Conservation (phyloP, 345 rosid species). For the Adansonia digitata region DNA sequence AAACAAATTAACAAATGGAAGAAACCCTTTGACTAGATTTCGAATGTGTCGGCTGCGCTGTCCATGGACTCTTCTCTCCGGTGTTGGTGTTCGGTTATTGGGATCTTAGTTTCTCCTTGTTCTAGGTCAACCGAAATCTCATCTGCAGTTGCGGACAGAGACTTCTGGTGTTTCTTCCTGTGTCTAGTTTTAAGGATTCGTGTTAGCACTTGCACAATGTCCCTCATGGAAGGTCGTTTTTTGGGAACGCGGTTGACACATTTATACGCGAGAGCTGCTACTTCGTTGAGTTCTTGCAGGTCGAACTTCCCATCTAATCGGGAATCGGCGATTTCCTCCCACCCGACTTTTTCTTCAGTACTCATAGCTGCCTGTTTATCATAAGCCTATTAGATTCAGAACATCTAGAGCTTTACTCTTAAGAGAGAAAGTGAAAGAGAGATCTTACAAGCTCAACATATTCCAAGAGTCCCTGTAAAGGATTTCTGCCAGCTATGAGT, state of each 20-base stretch:
- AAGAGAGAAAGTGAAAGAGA: neutral
- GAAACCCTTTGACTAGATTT: constrained; percentile 29
- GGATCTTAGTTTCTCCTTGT: constrained; percentile 33
- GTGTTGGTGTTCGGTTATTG: constrained; percentile 38
- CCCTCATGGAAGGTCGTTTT: constrained; percentile 91
- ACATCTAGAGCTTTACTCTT: neutral
- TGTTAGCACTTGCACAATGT: constrained; percentile 78
- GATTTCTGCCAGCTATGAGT: constrained; percentile 91
- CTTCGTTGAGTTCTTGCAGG: constrained; percentile 69
- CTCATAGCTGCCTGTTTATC: constrained; percentile 79
- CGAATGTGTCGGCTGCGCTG: constrained; percentile 47
- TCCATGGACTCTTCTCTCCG: constrained; percentile 72
- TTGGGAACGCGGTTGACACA: constrained; percentile 66
- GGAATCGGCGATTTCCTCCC: constrained; percentile 96
- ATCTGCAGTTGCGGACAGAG: constrained; percentile 36
- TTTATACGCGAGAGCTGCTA: constrained; percentile 86
- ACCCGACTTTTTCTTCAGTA: constrained; percentile 71
- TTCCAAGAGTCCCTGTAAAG: constrained; percentile 96
- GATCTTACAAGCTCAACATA: constrained; percentile 77
- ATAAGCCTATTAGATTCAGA: neutral
- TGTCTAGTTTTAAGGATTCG: constrained; percentile 65
- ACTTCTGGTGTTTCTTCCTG: constrained; percentile 51
- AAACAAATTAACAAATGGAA: constrained; percentile 13
- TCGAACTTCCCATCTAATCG: constrained; percentile 74
- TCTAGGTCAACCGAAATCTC: constrained; percentile 48